Evolutionary conservation across 371 early-diverging fungal species (phyloP), one percentile per base, ranked within the genome.

Genomic region (Apophysomyces variabilis): DNA sequence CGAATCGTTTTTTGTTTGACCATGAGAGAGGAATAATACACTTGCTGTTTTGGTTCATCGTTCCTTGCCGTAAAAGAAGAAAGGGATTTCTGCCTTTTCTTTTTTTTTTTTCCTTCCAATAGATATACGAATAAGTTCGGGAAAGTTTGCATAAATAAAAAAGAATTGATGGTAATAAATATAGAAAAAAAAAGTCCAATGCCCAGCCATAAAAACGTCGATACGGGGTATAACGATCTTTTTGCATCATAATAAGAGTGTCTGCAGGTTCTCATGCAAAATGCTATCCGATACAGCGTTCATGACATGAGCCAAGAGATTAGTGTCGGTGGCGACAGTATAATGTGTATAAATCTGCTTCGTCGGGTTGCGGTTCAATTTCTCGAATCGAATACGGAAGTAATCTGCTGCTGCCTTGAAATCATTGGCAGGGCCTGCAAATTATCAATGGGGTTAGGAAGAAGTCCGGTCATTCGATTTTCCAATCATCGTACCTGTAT

Each of bases 271-370:
- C 58, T 78, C 70, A 14, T 73, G 71, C 18, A 84, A 67, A 47
- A 85, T 80, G 62, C 82, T 85, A 57, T 82, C 83, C 38, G 78
- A 83, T n/a, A 84, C 79, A 44, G 77, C 73, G 5, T 69, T 70
- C 85, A 86, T 86, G 39, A 86, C 78, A 56, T 82, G 74, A 59
- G 82, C 69, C 57, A 86, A 61, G 58, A 77, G 69, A 38, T 76
- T 69, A 14, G 85, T 86, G 50, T 86, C 81, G 3, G 86, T 86
- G 7, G 86, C 85, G 35, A 83, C 75, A 7, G 86, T 83, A 58
- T 76, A 82, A 64, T 86, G 86, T 32, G 80, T 74, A 65, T 85
- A 86, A 7, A 86, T 74, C 39, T 80, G 74, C 60, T 86, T 86
- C 37, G 71, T 72, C 35, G 71, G 73, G 57, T 74, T 74, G 46